phyloP scores from a whole-genome alignment of 331 rosid species.

The Cucumis variabilis region DNA sequence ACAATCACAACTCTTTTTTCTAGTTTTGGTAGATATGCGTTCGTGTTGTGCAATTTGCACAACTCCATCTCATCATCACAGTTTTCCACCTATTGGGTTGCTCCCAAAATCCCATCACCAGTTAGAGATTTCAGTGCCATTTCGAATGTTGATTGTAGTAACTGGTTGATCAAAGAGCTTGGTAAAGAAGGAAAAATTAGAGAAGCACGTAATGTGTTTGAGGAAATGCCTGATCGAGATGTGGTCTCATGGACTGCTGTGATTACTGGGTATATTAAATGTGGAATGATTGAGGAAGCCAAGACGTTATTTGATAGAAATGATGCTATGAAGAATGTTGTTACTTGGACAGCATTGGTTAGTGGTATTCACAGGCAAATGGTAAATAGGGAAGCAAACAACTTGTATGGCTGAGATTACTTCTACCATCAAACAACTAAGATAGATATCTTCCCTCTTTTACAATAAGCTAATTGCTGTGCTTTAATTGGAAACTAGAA shows the following conservation, averaged over 20 bases:
- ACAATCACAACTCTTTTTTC: conserved; percentile 24
- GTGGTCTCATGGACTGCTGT: conserved; percentile 56
- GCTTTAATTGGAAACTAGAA: not conserved
- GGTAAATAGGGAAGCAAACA: not conserved
- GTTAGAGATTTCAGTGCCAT: conserved; percentile 40
- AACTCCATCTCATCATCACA: conserved; percentile 20
- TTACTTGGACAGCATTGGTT: conserved; percentile 62
- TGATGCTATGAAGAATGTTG: conserved; percentile 53
- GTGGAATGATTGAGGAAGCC: conserved; percentile 54
- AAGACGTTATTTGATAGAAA: conserved; percentile 48
- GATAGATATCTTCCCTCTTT: not conserved
- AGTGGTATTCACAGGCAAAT: conserved; percentile 36
- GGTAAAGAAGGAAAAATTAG: conserved; percentile 40
- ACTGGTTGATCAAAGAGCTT: conserved; percentile 42
- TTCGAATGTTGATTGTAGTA: conserved; percentile 42
- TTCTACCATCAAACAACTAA: not conserved
- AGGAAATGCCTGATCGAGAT: conserved; percentile 50
- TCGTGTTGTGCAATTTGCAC: not conserved
- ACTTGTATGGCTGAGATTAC: not conserved
- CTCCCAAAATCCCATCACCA: conserved; percentile 27
- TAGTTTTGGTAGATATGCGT: not conserved
- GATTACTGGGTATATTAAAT: conserved; percentile 47
- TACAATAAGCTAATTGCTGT: not conserved
- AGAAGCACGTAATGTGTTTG: conserved; percentile 50
- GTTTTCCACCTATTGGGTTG: not conserved